Percentiles rank a stretch among this genome's conserved stretches.
Conservation (phyloP, 139 green algal genomes). For the Chlorella sp. region DNA sequence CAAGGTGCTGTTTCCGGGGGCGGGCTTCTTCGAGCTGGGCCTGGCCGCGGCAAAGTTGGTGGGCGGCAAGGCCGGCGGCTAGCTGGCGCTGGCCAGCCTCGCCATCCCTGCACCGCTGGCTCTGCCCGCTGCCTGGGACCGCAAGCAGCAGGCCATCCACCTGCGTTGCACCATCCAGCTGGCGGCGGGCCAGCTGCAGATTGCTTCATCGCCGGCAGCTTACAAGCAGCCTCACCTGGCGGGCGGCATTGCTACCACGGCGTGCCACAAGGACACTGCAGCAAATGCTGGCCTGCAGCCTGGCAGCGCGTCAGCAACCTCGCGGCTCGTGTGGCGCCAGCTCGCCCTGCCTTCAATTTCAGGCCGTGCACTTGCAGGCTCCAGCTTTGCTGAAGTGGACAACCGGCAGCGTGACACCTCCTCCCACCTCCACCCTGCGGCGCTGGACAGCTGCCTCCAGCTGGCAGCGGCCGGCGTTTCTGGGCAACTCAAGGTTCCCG, state of each 20-base stretch:
- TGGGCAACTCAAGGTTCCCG: slow-evolving; percentile 25
- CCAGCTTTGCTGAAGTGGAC: slow-evolving; percentile 14
- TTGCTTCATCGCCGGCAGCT: slow-evolving; percentile 8
- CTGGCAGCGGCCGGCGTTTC: slow-evolving; percentile 41
- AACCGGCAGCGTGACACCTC: slow-evolving; percentile 6
- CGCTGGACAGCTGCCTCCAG: slow-evolving; percentile 66
- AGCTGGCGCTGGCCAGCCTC: slow-evolving; percentile 2
- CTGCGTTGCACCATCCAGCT: slow-evolving; percentile 19
- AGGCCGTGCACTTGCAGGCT: background rate
- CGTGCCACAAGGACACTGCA: background rate
- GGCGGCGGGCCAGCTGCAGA: background rate
- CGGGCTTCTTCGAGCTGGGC: slow-evolving; percentile 71
- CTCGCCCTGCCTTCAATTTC: no score
- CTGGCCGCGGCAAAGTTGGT: slow-evolving; percentile 31
- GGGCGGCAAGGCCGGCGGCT: background rate
- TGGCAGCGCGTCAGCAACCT: background rate
- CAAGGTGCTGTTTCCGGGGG: slow-evolving; percentile 63
- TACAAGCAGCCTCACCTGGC: slow-evolving; percentile 34
- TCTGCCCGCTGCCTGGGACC: no score
- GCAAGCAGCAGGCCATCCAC: background rate
- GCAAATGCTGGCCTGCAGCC: background rate
- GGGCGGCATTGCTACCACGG: background rate
- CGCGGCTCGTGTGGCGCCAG: background rate
- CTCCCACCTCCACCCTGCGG: slow-evolving; percentile 49
- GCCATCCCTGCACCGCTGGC: slow-evolving; percentile 30